Base-by-base conservation (phyloP, 768 basidiomycete species). In the Leccinum fibrillosum region DNA sequence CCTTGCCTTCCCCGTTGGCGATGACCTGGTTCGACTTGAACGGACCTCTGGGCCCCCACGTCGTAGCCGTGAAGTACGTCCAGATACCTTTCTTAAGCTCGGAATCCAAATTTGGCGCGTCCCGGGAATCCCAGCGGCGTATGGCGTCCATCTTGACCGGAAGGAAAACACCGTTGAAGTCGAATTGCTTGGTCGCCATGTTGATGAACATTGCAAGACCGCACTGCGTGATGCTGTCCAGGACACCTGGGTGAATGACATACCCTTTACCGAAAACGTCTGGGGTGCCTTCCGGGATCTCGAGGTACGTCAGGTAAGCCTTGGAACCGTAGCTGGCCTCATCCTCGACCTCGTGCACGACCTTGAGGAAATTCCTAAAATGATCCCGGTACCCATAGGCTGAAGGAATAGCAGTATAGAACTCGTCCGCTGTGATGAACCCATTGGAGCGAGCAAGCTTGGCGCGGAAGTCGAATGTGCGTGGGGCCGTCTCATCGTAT, bases 221-320 rank as follows among this genome's bases (percentile, higher is more conserved):
- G 28, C 68, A 69, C 52, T 66, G 30, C 5, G 30, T 32, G 30
- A 32, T 32, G 30, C 70, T 72, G 57, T 74, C 72, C 7, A 74
- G 58, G 34, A 74, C 62, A 54, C 73, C 72, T 3, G 72, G 72
- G 56, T 74, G 73, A 52, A 74, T 68, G 45, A 50, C 58, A 19
- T 74, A 74, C 25, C 70, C 68, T 53, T 61, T 64, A 3, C 67
- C 70, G 35, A 68, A 72, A 5, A 72, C 70, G 8, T 72, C 66
- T 7, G 66, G 66, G 11, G 68, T 70, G 42, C 53, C 47, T 32
- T 66, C 58, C 0, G 65, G 62, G 19, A 66, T 17, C 49, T 66
- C 62, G 42, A 66, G 65, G 52, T 64, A 66, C 10, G 70, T 62
- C 3, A 71, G 37, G 52, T 72, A 70, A 9, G 62, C 70, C 54